phyloP scores from a whole-genome alignment of 2,329 filamentous ascomycete genomes.

The Phoma sp. region DNA sequence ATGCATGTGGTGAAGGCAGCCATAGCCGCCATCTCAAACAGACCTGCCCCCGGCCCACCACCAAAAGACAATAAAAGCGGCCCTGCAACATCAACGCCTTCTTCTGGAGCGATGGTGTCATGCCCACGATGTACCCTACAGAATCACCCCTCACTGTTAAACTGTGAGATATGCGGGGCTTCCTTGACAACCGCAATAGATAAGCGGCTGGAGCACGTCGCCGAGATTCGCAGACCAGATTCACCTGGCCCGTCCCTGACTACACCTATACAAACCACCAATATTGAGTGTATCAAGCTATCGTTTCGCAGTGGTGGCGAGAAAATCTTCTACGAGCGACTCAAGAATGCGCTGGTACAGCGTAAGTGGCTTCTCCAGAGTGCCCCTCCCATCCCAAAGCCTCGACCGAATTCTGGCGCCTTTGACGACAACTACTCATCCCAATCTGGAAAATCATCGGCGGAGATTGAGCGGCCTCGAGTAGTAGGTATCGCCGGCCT shows the following conservation, averaged over 20 bases:
- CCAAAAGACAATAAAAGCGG: conserved; percentile 51
- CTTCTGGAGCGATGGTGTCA: conserved; percentile 28
- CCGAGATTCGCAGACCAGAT: conserved; percentile 62
- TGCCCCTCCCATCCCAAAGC: conserved; percentile 84
- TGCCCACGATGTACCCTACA: conserved; percentile 93
- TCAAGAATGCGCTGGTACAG: conserved; percentile 88
- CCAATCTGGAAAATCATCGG: conserved; percentile 25
- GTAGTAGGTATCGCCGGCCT: conserved; percentile 90
- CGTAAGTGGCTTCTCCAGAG: conserved; percentile 94
- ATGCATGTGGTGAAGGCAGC: conserved; percentile 85
- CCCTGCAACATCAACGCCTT: conserved; percentile 12
- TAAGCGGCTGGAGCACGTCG: conserved; percentile 52
- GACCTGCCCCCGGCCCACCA: conserved; percentile 47
- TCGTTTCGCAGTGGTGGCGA: conserved; percentile 91
- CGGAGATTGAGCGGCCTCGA: conserved; percentile 54
- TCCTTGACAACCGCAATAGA: conserved; percentile 66
- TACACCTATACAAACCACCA: conserved; percentile 62
- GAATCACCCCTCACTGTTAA: conserved; percentile 85
- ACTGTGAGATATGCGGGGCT: conserved; percentile 91
- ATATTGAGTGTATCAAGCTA: conserved; percentile 81
- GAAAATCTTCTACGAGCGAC: conserved; percentile 85
- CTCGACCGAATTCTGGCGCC: conserved; percentile 50
- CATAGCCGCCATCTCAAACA: conserved; percentile 74
- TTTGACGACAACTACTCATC: conserved; percentile 39
- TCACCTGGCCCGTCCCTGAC: conserved; percentile 78